These are phyloP conservation scores for Tephrocybe sp. DNA, from an alignment of 768 basidiomycete genomes.

Conservation along the genomic window DNA sequence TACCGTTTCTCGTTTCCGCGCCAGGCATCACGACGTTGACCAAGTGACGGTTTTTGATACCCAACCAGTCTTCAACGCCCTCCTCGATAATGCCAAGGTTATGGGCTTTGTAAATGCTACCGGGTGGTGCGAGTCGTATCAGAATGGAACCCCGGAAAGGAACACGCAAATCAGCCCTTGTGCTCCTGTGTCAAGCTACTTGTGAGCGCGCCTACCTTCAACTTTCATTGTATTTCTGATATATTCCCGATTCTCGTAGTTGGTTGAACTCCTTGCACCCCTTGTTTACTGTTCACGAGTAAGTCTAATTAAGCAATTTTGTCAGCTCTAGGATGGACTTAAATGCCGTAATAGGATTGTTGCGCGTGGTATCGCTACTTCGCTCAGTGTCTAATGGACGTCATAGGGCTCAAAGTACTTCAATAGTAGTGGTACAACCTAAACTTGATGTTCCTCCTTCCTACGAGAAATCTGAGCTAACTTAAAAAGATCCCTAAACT, in stretches of 20 bases:
- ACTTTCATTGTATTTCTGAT: not conserved
- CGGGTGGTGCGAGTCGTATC: conserved; percentile 58
- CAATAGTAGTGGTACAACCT: not conserved
- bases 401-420: not conserved
- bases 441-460: not conserved
- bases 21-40: conserved; percentile 40
- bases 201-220: conserved; percentile 39
- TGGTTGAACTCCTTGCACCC: conserved; percentile 66
- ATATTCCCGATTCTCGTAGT: conserved; percentile 26
- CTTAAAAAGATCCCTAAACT: no score
- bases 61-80: conserved; percentile 55
- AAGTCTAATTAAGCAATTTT: conserved; percentile 18
- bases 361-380: conserved; percentile 51
- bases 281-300: conserved; percentile 64
- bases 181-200: conserved; percentile 64
- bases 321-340: not conserved
- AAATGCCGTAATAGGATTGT: conserved; percentile 35
- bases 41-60: conserved; percentile 54
- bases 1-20: conserved; percentile 39
- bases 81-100: conserved; percentile 50
- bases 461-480: no score
- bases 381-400: conserved; percentile 32
- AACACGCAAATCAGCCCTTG: conserved; percentile 59
- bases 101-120: conserved; percentile 61
- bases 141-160: conserved; percentile 51